Evolutionary conservation across 495 filamentous ascomycete species (phyloP), one percentile per base, ranked within the genome.

Genomic region (Talaromyces trachyspermus): DNA sequence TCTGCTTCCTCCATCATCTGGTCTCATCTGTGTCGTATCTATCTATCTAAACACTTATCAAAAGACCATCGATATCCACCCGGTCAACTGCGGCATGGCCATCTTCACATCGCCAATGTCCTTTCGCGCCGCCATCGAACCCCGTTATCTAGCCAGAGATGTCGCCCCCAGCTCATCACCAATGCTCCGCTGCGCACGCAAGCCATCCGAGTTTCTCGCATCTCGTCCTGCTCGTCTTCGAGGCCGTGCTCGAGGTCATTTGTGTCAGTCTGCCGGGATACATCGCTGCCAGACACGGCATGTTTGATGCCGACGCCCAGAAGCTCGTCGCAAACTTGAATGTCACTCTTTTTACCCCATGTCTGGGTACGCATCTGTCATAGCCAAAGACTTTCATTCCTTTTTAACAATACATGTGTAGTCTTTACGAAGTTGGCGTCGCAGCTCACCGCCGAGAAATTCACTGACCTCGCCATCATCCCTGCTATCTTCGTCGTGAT

Each of bases 391-490:
- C 12, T 8, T 22, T 19, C 9, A 24, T 6, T 14, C 23, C 29
- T 24, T 11, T 12, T 12, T 12, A 10, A 41, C 46, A 14, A 46
- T n/a, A 25, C 17, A 15, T 50, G 40, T 49, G 17, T 52, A 95
- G 89, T 98, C 61, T 98, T 97, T 71, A 95, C 86, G 22, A 98
- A 97, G 66, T 75, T 98, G 18, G 92, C 91, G n/a, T 91, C 86
- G 5, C 92, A 98, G 67, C 75, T 98, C 43, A 95, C 84, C 22
- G 84, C 89, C 37, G 84, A 89, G 54, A 95, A 95, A 62, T 76
- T 98, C 40, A 71, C 78, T 47, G 92, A 97, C 47, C 74, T 98
- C 42, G 89, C 84, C 46, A 83, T 98, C 49, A 98, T 98, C 44
- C 92, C 92, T 14, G 65, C 90, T 42, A 96, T 98, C 58, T 97